phyloP scores from a whole-genome alignment of 768 basidiomycete species.

The Leccinum disarticulatum region DNA sequence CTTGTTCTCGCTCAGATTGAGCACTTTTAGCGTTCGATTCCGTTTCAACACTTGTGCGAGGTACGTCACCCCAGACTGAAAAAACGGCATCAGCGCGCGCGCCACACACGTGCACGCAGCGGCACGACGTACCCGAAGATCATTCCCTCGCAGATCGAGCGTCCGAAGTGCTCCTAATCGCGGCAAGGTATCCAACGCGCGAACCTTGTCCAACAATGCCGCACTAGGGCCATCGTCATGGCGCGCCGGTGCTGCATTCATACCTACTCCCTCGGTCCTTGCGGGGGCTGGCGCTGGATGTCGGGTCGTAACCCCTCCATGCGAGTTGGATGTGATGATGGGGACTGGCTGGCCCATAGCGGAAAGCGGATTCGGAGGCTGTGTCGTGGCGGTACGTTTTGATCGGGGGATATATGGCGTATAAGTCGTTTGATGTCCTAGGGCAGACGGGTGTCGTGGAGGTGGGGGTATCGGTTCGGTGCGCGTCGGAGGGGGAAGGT shows the following conservation, averaged over 20 bases:
- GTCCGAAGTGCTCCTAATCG: constrained; percentile 84
- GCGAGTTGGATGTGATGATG: constrained; percentile 64
- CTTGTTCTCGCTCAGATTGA: constrained; percentile 94
- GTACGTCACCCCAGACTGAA: constrained; percentile 75
- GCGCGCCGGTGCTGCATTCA: constrained; percentile 37
- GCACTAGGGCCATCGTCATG: constrained; percentile 26
- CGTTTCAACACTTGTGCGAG: constrained; percentile 95
- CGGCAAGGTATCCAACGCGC: constrained; percentile 86
- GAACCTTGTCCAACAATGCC: constrained; percentile 82
- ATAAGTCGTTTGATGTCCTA: constrained; percentile 67
- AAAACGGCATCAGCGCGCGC: not conserved
- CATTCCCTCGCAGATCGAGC: constrained; percentile 80
- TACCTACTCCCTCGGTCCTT: constrained; percentile 1
- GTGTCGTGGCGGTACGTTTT: constrained; percentile 38
- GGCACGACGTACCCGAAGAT: constrained; percentile 67
- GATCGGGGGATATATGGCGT: constrained; percentile 76
- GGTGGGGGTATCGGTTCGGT: constrained; percentile 45
- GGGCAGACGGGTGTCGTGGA: constrained; percentile 48
- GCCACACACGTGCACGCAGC: not conserved
- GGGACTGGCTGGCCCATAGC: constrained; percentile 53
- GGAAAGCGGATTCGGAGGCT: constrained; percentile 33
- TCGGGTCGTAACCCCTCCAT: constrained; percentile 51
- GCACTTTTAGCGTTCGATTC: constrained; percentile 90
- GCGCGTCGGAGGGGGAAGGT: constrained; percentile 25
- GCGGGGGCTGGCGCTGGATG: constrained; percentile 29